A percentile compares a stretch with the other conserved stretches of the same genome.
Evolutionary conservation across 2,329 filamentous ascomycete genomes (phyloP).

Genomic region (Fusarium burgessii): DNA sequence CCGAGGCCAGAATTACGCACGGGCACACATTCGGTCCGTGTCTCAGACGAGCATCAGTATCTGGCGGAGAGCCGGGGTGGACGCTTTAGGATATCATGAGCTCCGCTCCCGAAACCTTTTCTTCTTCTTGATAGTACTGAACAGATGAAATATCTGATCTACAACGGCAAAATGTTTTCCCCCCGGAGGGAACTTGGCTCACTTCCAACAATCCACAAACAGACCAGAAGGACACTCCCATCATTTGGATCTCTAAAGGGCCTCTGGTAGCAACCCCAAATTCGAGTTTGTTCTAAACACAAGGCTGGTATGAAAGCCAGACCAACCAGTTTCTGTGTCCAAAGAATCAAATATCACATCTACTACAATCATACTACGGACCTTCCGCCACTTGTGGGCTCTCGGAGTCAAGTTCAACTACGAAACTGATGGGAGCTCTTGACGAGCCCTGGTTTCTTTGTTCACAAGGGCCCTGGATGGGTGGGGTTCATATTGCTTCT

Average conservation of each 20-base stretch:
- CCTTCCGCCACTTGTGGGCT: neutral
- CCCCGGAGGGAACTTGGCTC: neutral
- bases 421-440: neutral
- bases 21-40: constrained; percentile 23
- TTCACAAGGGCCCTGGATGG: constrained; percentile 18
- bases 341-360: neutral
- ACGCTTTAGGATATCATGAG: neutral
- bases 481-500: constrained; percentile 47
- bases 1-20: constrained; percentile 12
- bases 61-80: neutral
- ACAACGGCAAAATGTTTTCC: neutral
- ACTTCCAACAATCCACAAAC: neutral
- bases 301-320: neutral
- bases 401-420: neutral
- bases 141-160: neutral
- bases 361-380: neutral
- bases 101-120: constrained; percentile 1
- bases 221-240: constrained; percentile 11
- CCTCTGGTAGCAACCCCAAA: constrained; percentile 9
- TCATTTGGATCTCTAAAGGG: neutral
- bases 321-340: neutral
- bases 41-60: constrained; percentile 13
- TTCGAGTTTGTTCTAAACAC: constrained; percentile 8
- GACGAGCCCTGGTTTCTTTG: constrained; percentile 23
- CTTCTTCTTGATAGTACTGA: neutral